Conservation (phyloP, 2,329 filamentous ascomycete genomes). For the Cladosporium halotolerans region DNA sequence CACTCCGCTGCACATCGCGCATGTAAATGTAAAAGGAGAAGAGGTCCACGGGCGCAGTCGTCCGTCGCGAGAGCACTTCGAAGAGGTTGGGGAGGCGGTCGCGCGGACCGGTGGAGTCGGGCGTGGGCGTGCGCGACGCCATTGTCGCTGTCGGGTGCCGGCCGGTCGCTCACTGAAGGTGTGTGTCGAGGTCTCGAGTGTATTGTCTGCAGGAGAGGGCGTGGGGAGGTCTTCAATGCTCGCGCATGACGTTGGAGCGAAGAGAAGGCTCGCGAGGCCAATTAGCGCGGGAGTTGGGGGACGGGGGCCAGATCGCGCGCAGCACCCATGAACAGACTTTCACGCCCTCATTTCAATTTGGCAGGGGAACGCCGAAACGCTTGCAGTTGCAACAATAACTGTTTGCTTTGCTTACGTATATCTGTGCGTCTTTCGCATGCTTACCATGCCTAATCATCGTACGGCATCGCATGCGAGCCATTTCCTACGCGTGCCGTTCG, state of each 20-base stretch:
- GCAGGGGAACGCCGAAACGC: no score
- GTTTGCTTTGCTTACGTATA: no score
- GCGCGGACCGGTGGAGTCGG: conserved; percentile 39
- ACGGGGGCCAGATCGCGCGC: neutral
- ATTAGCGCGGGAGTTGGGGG: conserved; percentile 6
- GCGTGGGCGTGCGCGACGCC: conserved; percentile 26
- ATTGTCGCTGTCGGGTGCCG: conserved; percentile 12
- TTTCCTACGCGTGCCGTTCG: no score
- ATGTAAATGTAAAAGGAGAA: conserved; percentile 99
- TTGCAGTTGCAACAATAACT: no score
- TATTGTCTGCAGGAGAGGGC: neutral
- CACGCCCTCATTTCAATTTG: no score
- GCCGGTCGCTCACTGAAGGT: conserved; percentile 1
- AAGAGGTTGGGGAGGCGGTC: conserved; percentile 91
- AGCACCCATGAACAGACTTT: no score
- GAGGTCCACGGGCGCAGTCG: conserved; percentile 89
- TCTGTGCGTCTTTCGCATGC: no score
- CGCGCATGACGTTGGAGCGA: conserved; percentile 3
- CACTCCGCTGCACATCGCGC: conserved; percentile 94
- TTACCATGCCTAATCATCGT: no score
- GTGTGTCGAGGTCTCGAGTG: neutral
- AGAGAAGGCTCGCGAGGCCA: neutral
- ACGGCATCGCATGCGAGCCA: no score
- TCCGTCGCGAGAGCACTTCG: conserved; percentile 88
- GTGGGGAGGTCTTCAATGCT: neutral